Base-by-base conservation (phyloP, 345 rosid species). In the Euphorbia peplus region DNA sequence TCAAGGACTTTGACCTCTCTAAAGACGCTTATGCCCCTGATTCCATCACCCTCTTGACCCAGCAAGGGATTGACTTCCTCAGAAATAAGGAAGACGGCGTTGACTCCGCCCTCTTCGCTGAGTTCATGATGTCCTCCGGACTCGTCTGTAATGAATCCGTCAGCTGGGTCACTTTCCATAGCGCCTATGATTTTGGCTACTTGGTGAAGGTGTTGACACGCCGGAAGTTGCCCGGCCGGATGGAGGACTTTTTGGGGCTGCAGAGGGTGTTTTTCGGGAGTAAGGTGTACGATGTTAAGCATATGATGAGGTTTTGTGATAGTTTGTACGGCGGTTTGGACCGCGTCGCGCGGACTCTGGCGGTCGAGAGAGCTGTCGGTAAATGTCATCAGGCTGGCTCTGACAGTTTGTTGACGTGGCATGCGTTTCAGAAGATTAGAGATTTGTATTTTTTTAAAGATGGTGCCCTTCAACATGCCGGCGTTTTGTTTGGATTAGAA, bases 321-420 rank as follows among this genome's bases (percentile, higher is more conserved):
- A 71, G 71, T 16, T 37, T 78, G 68, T 74, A 41, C 29, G 83
- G 83, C 0, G 78, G 78, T 11, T 12, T 80, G 67, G 80, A 80
- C 37, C 76, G 72, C 48, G 75, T 76, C 22, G 75, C 73, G 50
- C 29, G 60, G 32, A 63, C 63, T 0, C 55, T 76, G 7, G 63
- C 63, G 0, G 75, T 76, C 9, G 37, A 55, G 42, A 73, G 77
- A 46, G 83, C 41, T 0, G 78, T 70, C 0, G 85, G 85, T 21
- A 79, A 79, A 72, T 70, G 83, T 56, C 85, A 82, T 52, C 85
- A 82, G 68, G 81, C 85, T 12, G 85, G 85, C 14, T 82, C 85
- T 7, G 85, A 82, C 35, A 79, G 85, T 50, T 63, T 82, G 79
- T 73, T 79, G 74, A 82, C 85, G 39, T 70, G 76, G 70, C 81